Evolutionary conservation across 129 eudicot genomes (phyloP), one percentile per base, ranked within the genome.

Genomic region (Flaveria trinervia): DNA sequence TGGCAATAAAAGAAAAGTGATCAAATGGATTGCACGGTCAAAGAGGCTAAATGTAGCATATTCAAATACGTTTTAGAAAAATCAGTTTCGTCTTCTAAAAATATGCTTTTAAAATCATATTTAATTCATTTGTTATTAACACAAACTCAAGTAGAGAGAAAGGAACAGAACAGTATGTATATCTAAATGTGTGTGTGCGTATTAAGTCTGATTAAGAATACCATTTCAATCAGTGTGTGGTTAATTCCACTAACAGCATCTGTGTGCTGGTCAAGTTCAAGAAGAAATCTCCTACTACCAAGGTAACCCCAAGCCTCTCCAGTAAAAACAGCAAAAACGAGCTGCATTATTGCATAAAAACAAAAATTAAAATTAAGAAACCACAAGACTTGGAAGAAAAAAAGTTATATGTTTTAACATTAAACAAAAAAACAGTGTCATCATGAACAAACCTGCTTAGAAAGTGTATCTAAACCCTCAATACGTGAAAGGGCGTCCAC

Each of bases 271-370:
- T 92, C 96, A 88, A 87, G 96, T 77, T 95, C 99, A 83, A 77
- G 86, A 75, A 95, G 79, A 80, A 95, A 87, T 86, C 99, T 88
- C 49, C 97, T 79, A 81, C 99, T 95, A 68, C 99, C 99, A 72
- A 95, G 96, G 78, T 87, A 95, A 23, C 99, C 99, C 99, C 99
- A 95, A 25, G 97, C 87, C 80, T 95, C 99, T 36, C 99, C 99
- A 68, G 99, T 95, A 55, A 95, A 84, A 80, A 88, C 85, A 77
- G 86, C 81, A 82, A 91, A 95, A 45, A 89, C 89, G 57, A 95
- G 91, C 99, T 93, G 94, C 76, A 69, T 49, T 18, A 26, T 55
- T 17, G 23, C 48, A 78, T 43, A 23, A 23, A 48, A 28, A 54
- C 14, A 4, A 72, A 22, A 12, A 39, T 2, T 18, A 25, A 23